These are phyloP conservation scores for Croton setiger DNA, from an alignment of 441 rosid species.

Conservation along the genomic window DNA sequence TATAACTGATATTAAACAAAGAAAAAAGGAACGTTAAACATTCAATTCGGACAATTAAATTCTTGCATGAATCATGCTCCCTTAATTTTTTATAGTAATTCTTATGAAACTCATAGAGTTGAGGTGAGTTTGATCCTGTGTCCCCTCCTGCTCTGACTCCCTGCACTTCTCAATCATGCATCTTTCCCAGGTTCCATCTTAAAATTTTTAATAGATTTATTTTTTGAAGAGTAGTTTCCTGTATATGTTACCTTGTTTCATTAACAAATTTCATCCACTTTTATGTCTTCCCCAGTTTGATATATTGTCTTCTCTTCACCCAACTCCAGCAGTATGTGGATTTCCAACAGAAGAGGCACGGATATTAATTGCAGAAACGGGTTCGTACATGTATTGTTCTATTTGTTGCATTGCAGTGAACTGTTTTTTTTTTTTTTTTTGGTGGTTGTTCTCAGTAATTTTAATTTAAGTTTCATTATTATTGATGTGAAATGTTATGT, in stretches of 20 bases:
- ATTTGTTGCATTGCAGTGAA: neutral
- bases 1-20: no score
- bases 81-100: no score
- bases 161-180: no score
- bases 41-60: no score
- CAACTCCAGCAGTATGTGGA: constrained; percentile 97
- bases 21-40: no score
- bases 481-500: constrained; percentile 1
- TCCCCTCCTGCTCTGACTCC: no score
- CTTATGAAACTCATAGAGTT: no score
- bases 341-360: constrained; percentile 90
- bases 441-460: neutral
- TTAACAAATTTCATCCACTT: neutral
- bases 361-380: constrained; percentile 71
- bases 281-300: constrained; percentile 50
- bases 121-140: no score
- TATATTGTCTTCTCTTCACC: constrained; percentile 80
- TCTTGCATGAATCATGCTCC: no score
- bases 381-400: constrained; percentile 30
- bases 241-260: neutral
- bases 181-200: neutral
- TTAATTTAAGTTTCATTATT: neutral
- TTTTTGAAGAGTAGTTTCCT: neutral
- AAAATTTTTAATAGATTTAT: neutral
- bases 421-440: neutral